Evolutionary conservation across 2,329 filamentous ascomycete species (phyloP).

Genomic region (Aspergillus quadrilineatus): DNA sequence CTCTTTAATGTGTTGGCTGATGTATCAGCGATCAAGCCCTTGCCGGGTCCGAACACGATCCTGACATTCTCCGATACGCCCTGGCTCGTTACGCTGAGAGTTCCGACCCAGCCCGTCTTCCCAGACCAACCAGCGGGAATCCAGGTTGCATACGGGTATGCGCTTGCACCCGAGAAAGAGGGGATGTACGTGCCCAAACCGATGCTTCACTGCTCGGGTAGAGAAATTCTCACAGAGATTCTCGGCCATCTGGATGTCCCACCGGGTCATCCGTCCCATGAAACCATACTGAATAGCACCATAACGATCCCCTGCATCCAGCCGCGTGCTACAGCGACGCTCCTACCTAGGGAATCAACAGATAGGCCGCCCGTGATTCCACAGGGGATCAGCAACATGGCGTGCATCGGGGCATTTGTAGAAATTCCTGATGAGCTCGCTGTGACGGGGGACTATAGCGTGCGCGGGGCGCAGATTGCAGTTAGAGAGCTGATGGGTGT

Average conservation of each 20-base stretch:
- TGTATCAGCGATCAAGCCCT: conserved; percentile 28
- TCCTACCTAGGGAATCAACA: conserved; percentile 4
- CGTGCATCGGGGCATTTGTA: conserved; percentile 22
- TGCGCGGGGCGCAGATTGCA: conserved; percentile 23
- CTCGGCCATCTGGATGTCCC: conserved; percentile 40
- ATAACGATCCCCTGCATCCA: conserved; percentile 41
- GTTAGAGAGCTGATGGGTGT: conserved; percentile 23
- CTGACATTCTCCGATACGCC: conserved; percentile 41
- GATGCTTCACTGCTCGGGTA: conserved; percentile 43
- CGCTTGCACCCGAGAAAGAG: conserved; percentile 35
- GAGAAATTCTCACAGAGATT: conserved; percentile 43
- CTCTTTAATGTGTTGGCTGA: conserved; percentile 29
- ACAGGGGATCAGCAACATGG: conserved; percentile 15
- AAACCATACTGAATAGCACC: conserved; percentile 21
- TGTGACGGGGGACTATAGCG: conserved; percentile 20
- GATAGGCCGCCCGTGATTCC: conserved; percentile 42
- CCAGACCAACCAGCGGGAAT: conserved; percentile 34
- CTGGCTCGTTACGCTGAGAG: conserved; percentile 44
- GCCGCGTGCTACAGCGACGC: conserved; percentile 26
- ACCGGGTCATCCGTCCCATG: conserved; percentile 19
- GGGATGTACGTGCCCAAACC: conserved; percentile 43
- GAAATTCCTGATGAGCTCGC: conserved; percentile 19
- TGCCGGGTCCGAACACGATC: conserved; percentile 35
- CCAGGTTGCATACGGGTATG: conserved; percentile 44
- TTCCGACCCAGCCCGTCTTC: conserved; percentile 47